These are phyloP conservation scores for Geotrichum fermentans DNA, from an alignment of 1,139 yeast species.

Conservation along the genomic window DNA sequence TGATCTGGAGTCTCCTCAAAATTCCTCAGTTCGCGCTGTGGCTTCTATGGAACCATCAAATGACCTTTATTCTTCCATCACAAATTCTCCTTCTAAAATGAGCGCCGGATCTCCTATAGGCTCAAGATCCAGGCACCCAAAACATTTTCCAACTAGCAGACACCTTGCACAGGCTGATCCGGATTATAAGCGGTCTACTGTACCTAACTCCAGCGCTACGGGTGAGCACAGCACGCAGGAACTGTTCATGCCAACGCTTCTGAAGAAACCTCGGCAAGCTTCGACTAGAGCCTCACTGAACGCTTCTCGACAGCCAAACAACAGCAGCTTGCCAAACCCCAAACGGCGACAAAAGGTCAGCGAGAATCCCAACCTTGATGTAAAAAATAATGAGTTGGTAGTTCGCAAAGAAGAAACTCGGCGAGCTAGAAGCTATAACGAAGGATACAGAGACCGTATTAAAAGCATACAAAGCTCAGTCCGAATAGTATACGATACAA, in stretches of 20 bases:
- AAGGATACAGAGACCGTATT: conserved; percentile 18
- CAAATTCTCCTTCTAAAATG: not conserved
- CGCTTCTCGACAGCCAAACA: no score
- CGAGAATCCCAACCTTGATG: no score
- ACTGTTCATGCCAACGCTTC: not conserved
- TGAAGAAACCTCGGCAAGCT: not conserved
- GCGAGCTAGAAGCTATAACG: conserved; percentile 14
- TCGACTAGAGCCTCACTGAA: not conserved
- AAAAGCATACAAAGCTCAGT: conserved; percentile 16
- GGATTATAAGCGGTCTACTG: not conserved
- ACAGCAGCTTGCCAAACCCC: no score
- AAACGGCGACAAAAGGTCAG: no score
- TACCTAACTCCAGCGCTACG: no score
- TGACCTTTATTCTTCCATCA: not conserved
- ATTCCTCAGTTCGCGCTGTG: not conserved
- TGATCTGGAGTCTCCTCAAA: not conserved
- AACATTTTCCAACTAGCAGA: conserved; percentile 1
- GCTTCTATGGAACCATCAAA: conserved; percentile 1
- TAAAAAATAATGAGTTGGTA: not conserved
- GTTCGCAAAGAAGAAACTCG: not conserved
- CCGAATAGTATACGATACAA: conserved; percentile 5
- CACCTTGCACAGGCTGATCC: conserved; percentile 5
- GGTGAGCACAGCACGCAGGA: no score
- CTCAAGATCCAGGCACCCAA: not conserved
- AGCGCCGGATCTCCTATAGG: not conserved